Percentiles rank a stretch among this genome's conserved stretches.
Conservation (phyloP, 2,329 filamentous ascomycete species). For the Verticillium isaacii region DNA sequence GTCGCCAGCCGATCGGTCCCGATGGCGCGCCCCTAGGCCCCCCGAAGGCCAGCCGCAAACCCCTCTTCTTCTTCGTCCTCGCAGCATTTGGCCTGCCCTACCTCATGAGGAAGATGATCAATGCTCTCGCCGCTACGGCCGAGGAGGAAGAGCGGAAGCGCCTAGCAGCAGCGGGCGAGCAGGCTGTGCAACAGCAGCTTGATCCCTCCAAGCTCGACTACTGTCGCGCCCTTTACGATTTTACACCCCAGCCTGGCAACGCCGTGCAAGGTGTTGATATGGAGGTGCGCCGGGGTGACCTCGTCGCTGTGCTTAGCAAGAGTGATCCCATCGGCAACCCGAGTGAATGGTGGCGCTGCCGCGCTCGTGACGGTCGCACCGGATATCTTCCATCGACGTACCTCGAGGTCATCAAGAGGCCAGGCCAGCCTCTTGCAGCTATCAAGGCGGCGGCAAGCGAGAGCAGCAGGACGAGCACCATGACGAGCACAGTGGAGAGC, state of each 20-base stretch:
- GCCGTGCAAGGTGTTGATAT: slow-evolving; percentile 72
- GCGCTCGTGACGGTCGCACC: slow-evolving; percentile 81
- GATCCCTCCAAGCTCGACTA: slow-evolving; percentile 94
- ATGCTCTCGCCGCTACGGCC: slow-evolving; percentile 73
- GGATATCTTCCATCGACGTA: slow-evolving; percentile 92
- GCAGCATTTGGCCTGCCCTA: slow-evolving; percentile 95
- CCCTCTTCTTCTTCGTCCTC: slow-evolving; percentile 90
- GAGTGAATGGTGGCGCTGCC: slow-evolving; percentile 96
- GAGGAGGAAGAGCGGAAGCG: slow-evolving; percentile 73
- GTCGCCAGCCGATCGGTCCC: slow-evolving; percentile 49
- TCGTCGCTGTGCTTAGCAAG: slow-evolving; percentile 91
- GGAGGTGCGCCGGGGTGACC: slow-evolving; percentile 87
- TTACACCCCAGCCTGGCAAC: slow-evolving; percentile 68
- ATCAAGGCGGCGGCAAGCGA: slow-evolving; percentile 46
- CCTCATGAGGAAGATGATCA: slow-evolving; percentile 94
- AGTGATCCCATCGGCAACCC: slow-evolving; percentile 86
- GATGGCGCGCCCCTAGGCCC: slow-evolving; percentile 59
- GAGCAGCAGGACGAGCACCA: slow-evolving; percentile 40
- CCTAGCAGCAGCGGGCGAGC: slow-evolving; percentile 34
- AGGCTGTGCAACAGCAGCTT: slow-evolving; percentile 54
- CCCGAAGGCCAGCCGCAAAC: slow-evolving; percentile 82
- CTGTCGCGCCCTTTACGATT: slow-evolving; percentile 92
- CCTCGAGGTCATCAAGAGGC: slow-evolving; percentile 65
- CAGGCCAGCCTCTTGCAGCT: slow-evolving; percentile 44
- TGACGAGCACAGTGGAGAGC: slow-evolving; percentile 37